Base-by-base conservation (phyloP, 306 rosid species). In the Vigna radiata region DNA sequence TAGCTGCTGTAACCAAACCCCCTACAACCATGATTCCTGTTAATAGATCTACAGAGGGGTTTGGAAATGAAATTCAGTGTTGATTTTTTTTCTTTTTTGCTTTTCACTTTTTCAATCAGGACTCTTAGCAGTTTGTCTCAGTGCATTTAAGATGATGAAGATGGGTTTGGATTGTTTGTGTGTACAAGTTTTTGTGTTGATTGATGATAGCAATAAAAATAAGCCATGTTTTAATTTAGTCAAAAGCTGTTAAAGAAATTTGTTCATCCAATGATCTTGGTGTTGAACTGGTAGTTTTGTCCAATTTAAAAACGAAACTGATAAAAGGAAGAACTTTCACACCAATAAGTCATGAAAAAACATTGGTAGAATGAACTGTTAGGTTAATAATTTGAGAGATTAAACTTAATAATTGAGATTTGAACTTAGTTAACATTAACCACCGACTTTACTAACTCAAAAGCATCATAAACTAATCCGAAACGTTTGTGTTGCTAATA, bases 1-100 rank as follows among this genome's bases (percentile, higher is more conserved):
- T 96, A 85, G 85, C 60, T 62, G 98, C 98, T 41, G 98, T 96
- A 36, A 87, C 96, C n/a, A 96, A 89, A 82, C 88, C 85, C 23
- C 90, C 97, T 8, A 21, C 86, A 13, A 17, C 77, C 50, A 27
- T 77, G 50, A 62, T 37, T 62, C 87, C 91, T 53, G 70, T 76
- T 11, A 89, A 81, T 76, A 87, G 87, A 65, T 79, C 89, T 7
- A 14, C 77, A 7, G 96, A 91, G 82, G 83, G 74, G 54, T 50
- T 67, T 63, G 86, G 85, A 52, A 81, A 80, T 66, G 96, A 91
- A 46, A 84, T 81, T 73, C 97, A 89, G 75, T 90, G 67, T 77
- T 85, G 82, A 85, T 5, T 46, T 53, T 52, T 41, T 18, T 49
- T n/a, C n/a, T 0, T 41, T 18, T 49, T n/a, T 0, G n/a, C 36